Evolutionary conservation across 73 alveolate genomes (phyloP).

Genomic region (Symbiodinium natans): DNA sequence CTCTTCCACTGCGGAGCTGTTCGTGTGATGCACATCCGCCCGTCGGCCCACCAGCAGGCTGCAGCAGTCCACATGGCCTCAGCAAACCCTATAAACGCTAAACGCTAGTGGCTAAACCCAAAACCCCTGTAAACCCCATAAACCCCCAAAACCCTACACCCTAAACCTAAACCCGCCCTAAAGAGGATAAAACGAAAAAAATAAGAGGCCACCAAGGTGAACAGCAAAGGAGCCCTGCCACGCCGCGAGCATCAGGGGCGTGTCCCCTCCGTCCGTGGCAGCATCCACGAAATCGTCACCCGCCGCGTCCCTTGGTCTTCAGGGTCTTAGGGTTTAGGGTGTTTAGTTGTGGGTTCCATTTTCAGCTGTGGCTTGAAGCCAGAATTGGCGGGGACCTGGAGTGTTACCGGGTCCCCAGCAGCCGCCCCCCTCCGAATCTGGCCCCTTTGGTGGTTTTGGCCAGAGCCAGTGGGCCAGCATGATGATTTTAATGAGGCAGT

Average conservation of each 20-base stretch:
- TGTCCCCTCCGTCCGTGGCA: not conserved
- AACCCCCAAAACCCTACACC: no score
- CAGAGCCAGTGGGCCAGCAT: not conserved
- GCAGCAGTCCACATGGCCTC: not conserved
- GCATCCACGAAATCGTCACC: not conserved
- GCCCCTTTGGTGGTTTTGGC: not conserved
- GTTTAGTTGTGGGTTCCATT: not conserved
- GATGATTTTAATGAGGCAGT: no score
- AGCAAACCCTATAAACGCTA: no score
- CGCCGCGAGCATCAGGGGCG: slow-evolving; percentile 56
- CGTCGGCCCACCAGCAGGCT: not conserved
- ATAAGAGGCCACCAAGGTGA: no score
- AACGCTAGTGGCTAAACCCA: no score
- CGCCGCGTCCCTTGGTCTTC: not conserved
- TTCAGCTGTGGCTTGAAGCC: not conserved
- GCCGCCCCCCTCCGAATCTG: no score
- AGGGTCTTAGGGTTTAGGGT: no score
- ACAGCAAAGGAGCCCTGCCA: no score
- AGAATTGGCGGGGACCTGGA: not conserved
- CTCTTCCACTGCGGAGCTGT: no score
- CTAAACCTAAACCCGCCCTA: no score
- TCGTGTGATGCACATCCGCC: not conserved
- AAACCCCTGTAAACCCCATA: no score
- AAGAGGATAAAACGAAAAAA: no score
- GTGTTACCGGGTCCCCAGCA: not conserved